phyloP scores from a whole-genome alignment of 768 basidiomycete species.

The Arthromyces matolae region DNA sequence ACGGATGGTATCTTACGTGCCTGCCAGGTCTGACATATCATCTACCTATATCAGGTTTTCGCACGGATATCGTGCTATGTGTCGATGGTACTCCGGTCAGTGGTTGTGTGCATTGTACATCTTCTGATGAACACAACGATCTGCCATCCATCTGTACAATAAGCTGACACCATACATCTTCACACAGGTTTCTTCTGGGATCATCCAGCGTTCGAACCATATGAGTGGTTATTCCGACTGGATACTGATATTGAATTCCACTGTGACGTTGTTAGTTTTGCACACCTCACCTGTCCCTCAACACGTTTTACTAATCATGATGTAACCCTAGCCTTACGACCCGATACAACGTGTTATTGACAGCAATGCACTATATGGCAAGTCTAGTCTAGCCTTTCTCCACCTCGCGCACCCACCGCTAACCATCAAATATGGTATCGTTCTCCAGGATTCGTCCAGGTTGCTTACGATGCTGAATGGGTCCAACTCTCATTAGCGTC shows the following conservation, averaged over 20 bases:
- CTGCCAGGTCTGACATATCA: not conserved
- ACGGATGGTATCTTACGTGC: not conserved
- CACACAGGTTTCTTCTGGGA: constrained; percentile 27
- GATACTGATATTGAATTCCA: constrained; percentile 31
- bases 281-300: no score
- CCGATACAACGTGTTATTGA: constrained; percentile 23
- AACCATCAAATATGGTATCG: no score
- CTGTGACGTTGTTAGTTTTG: constrained; percentile 25
- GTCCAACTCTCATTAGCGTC: constrained; percentile 26
- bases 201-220: constrained; percentile 22
- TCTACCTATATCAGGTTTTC: constrained; percentile 17
- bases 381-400: no score
- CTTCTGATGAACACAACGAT: not conserved
- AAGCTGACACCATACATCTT: not conserved
- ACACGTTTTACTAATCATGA: no score
- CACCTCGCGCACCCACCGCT: no score
- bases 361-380: constrained; percentile 23
- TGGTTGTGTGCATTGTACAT: no score
- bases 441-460: constrained; percentile 24
- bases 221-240: constrained; percentile 29
- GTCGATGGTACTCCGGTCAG: constrained; percentile 28
- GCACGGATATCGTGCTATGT: constrained; percentile 28
- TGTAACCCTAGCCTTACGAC: constrained; percentile 26
- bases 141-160: no score
- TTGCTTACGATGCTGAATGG: constrained; percentile 23